Conservation (phyloP, 441 rosid species). For the Geranium incanum region DNA sequence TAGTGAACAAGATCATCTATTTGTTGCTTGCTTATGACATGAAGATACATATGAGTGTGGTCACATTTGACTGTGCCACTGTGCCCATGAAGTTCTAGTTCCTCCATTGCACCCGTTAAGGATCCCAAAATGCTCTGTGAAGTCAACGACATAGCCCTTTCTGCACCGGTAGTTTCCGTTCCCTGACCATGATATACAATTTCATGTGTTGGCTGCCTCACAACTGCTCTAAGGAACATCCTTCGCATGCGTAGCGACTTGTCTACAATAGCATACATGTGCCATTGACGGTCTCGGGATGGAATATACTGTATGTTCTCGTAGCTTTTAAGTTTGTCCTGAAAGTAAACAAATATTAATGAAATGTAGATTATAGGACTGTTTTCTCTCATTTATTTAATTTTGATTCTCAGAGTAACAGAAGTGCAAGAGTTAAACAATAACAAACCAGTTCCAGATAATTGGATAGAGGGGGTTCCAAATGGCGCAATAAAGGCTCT, state of each 20-base stretch:
- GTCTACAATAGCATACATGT: slow-evolving; percentile 76
- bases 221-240: slow-evolving; percentile 95
- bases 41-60: slow-evolving; percentile 95
- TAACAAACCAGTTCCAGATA: slow-evolving; percentile 86
- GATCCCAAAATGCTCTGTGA: slow-evolving; percentile 83
- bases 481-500: slow-evolving; percentile 88
- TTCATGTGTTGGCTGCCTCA: slow-evolving; percentile 76
- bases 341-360: slow-evolving; percentile 25
- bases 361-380: slow-evolving; percentile 17
- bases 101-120: slow-evolving; percentile 92
- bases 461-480: slow-evolving; percentile 95
- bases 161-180: slow-evolving; percentile 37
- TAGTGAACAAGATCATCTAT: slow-evolving; percentile 85
- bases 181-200: slow-evolving; percentile 54
- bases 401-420: neutral
- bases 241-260: slow-evolving; percentile 71
- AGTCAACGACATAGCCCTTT: slow-evolving; percentile 53
- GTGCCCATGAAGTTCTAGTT: slow-evolving; percentile 87
- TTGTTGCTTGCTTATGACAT: slow-evolving; percentile 76
- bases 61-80: slow-evolving; percentile 73
- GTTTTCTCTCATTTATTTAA: neutral
- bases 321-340: slow-evolving; percentile 96
- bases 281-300: slow-evolving; percentile 95
- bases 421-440: slow-evolving; percentile 13
- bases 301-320: slow-evolving; percentile 63